Evolutionary conservation across 2,329 filamentous ascomycete genomes (phyloP).

Genomic region (Trichoderma sp.): DNA sequence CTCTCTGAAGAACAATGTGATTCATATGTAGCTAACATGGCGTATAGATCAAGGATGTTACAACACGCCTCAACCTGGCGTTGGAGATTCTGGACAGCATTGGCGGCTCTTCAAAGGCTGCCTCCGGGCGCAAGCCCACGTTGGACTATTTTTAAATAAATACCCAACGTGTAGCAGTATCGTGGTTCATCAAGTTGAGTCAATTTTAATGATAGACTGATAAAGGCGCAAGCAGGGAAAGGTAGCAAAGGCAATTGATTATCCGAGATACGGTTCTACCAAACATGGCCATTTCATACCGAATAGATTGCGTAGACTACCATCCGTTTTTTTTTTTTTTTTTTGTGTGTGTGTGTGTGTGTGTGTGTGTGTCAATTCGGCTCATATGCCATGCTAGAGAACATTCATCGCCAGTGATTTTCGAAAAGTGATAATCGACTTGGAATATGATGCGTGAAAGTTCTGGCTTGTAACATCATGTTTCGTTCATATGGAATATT

Average conservation of each 20-base stretch:
- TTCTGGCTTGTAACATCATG: too few relatives aligned
- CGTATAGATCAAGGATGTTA: constrained; percentile 25
- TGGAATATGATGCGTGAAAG: not conserved
- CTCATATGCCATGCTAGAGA: not conserved
- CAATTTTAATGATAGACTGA: not conserved
- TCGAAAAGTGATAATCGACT: not conserved
- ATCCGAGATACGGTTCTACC: not conserved
- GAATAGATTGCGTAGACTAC: not conserved
- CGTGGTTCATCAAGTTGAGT: not conserved
- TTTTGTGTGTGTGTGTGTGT: too few relatives aligned
- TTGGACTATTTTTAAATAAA: constrained; percentile 19
- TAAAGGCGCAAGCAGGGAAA: not conserved
- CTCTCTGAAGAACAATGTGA: too few relatives aligned
- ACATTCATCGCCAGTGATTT: not conserved
- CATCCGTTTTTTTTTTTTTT: too few relatives aligned
- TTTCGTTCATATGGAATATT: not conserved
- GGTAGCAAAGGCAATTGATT: not conserved
- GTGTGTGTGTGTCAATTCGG: not conserved
- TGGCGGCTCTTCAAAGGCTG: not conserved
- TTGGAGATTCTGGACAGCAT: constrained; percentile 57
- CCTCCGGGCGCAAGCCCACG: not conserved
- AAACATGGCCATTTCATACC: not conserved
- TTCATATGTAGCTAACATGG: not conserved
- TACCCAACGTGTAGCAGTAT: not conserved
- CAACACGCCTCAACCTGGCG: constrained; percentile 29